Evolutionary conservation across 2,329 filamentous ascomycete species (phyloP).

Genomic region (Colletotrichum simmondsii): DNA sequence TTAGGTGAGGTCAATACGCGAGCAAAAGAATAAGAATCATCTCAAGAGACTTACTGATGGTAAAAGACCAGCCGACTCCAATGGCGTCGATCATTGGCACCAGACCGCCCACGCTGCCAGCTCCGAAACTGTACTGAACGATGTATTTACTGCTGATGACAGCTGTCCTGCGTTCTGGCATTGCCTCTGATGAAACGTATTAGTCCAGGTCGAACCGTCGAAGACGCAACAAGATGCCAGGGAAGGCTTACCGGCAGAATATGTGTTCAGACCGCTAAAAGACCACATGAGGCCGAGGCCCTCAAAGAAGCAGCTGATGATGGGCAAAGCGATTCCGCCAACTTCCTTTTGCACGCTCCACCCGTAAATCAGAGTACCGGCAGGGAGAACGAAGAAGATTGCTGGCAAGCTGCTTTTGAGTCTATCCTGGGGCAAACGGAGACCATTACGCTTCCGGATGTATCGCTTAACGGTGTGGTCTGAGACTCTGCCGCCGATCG

Average conservation of each 20-base stretch:
- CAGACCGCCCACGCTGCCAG: constrained; percentile 61
- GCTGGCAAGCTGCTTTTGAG: constrained; percentile 70
- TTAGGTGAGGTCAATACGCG: not conserved
- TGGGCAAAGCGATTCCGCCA: constrained; percentile 47
- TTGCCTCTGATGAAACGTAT: constrained; percentile 25
- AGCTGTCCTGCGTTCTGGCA: constrained; percentile 30
- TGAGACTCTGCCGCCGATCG: constrained; percentile 76
- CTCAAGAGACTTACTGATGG: constrained; percentile 41
- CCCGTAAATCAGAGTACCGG: constrained; percentile 76
- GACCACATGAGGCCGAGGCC: constrained; percentile 49
- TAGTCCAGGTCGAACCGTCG: not conserved
- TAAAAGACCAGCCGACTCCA: constrained; percentile 63
- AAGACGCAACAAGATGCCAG: not conserved
- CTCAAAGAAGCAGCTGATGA: constrained; percentile 45
- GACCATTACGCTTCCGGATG: constrained; percentile 61
- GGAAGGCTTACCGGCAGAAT: constrained; percentile 45
- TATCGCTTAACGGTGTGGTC: constrained; percentile 71
- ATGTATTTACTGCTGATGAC: constrained; percentile 36
- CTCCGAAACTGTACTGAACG: constrained; percentile 35
- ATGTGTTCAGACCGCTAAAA: constrained; percentile 52
- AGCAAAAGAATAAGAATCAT: not conserved
- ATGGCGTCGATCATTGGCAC: constrained; percentile 62
- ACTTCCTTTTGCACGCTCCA: constrained; percentile 56
- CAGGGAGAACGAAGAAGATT: constrained; percentile 69
- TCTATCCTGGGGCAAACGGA: constrained; percentile 76